Evolutionary conservation across 306 rosid genomes (phyloP), one percentile per base, ranked within the genome.

Genomic region (Pterocarpus macrocarpus): DNA sequence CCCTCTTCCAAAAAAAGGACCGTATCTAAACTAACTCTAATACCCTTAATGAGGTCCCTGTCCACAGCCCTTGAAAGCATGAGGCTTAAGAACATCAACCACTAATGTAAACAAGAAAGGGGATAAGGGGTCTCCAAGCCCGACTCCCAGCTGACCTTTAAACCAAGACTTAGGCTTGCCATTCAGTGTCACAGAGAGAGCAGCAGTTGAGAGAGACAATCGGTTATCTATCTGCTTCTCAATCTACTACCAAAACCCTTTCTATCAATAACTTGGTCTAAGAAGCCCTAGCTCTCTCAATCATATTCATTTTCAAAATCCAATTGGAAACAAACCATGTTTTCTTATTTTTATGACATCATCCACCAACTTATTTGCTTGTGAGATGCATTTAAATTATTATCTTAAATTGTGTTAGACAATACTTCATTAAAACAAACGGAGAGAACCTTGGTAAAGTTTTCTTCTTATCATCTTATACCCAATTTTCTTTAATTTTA

Each of bases 171-270:
- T 39, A 12, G 35, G 7, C 53, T 62, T 75, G 28, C 34, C 44
- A n/a, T 16, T 75, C 70, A 61, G 28, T 62, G 47, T 62, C 69
- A 58, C 69, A 39, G 49, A 32, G 59, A 14, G 33, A 45, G 71
- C 45, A 45, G 35, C 47, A 62, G 44, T 47, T 33, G 13, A 11
- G 16, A 75, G n/a, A 75, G 33, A 45, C 16, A 45, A 62, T 16
- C 80, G 47, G 11, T 61, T 44, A 61, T 69, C 33, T 47, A 62
- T 33, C 28, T 22, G 28, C 62, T 44, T 45, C 61, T 44, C 16
- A 7, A 62, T 45, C 61, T 33, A n/a, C 14, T 32, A n/a, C 35
- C 79, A 28, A 73, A 74, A 62, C 35, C 80, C 35, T 62, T 63
- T 75, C 62, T 63, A 33, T 34, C 43, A 63, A 75, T 12, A 63